Base-by-base conservation (phyloP, 2,329 filamentous ascomycete genomes). In the Seiridium cupressi region DNA sequence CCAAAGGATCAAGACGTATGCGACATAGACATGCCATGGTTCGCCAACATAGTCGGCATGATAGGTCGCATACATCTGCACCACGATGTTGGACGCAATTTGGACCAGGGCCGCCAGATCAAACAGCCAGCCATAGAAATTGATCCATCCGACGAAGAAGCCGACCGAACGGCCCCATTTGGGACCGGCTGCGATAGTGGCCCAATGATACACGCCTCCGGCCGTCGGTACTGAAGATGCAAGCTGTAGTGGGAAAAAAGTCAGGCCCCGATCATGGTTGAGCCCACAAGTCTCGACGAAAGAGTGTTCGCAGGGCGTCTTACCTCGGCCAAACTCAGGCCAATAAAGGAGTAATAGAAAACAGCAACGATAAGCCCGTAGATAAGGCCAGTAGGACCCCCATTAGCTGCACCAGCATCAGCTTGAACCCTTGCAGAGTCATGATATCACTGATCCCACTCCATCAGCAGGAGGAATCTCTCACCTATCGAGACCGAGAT, bases 51-150 rank as follows among this genome's bases (percentile, higher is more conserved):
- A 86, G 61, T 74, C 80, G 1, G 79, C 78, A 66, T 88, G 82
- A 72, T 84, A 86, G 35, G 85, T 71, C 5, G 79, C 77, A 69
- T 88, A 89, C 79, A 89, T 83, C 65, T 84, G 81, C 18, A 89
- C 81, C 10, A 81, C 73, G 64, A 87, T 80, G 66, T 88, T 87
- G 62, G 80, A 81, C 4, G 84, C 77, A 60, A 89, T 86, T 60
- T 81, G 79, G 13, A 81, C 74, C 66, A 88, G 82, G 1, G 84
- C 84, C 3, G 85, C 83, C 5, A 86, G 77, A 62, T 84, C 85
- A 60, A 88, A 85, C 63, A 88, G 81, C 86, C 86, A 89, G 11
- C 79, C 83, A 62, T 81, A 83, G 65, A 84, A 84, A 68, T 86
- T 85, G 63, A 80, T 74, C 75, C 77, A 80, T 9, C 78, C 77